phyloP scores from a whole-genome alignment of 1,284 basidiomycete genomes.

The Marasmius tenuissimus region DNA sequence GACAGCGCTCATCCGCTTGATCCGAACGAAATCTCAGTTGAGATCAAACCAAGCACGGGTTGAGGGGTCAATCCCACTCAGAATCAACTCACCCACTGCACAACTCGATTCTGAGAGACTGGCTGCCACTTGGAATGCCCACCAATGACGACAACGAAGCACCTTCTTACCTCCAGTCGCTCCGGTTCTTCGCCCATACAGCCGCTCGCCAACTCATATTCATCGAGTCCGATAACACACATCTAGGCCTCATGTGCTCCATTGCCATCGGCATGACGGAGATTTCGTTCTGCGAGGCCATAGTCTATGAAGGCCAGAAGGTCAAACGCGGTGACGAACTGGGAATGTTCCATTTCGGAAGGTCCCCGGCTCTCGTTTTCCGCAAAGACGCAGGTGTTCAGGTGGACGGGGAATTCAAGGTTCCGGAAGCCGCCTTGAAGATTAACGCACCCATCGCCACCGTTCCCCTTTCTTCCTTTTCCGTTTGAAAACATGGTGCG shows the following conservation, averaged over 20 bases:
- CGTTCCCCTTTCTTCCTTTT: not conserved
- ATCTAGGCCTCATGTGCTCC: conserved; percentile 38
- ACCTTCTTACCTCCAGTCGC: conserved; percentile 18
- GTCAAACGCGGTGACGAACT: conserved; percentile 16
- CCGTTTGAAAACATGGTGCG: too few relatives aligned
- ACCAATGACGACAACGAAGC: too few relatives aligned
- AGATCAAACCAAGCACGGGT: too few relatives aligned
- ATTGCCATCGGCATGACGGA: conserved; percentile 44
- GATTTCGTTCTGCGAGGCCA: conserved; percentile 37
- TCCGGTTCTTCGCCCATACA: conserved; percentile 17
- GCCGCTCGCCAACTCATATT: conserved; percentile 39
- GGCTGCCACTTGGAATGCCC: too few relatives aligned
- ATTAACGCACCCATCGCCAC: not conserved
- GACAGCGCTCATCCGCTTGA: too few relatives aligned
- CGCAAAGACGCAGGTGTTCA: not conserved
- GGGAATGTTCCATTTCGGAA: conserved; percentile 30
- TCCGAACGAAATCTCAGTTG: too few relatives aligned
- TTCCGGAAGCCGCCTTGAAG: not conserved
- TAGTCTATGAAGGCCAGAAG: conserved; percentile 16
- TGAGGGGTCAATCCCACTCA: too few relatives aligned
- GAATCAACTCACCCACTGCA: too few relatives aligned
- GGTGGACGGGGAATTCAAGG: not conserved
- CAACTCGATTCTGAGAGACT: too few relatives aligned
- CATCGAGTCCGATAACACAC: conserved; percentile 37
- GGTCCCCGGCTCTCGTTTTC: conserved; percentile 11